Evolutionary conservation across 23 red algal genomes (phyloP).

Genomic region (Gracilariopsis chorda): DNA sequence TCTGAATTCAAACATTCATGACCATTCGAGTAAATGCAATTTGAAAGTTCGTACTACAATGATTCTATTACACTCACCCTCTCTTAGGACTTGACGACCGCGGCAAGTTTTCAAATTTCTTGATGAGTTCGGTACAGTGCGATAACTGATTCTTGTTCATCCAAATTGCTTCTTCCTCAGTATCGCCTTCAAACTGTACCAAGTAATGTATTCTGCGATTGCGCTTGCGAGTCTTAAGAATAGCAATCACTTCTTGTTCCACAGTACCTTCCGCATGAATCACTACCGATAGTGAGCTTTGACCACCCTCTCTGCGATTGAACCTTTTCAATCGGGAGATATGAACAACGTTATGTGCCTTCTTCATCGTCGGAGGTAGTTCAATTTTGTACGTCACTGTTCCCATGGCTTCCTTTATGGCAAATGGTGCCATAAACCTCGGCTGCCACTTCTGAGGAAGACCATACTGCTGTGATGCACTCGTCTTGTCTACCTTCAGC

Average conservation of each 20-base stretch:
- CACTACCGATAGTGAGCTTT: neutral
- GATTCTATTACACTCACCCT: neutral
- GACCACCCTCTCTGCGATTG: neutral
- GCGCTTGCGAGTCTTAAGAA: neutral
- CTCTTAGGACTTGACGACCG: neutral
- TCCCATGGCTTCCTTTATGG: neutral
- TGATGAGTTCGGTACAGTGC: neutral
- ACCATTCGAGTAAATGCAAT: neutral
- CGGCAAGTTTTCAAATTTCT: neutral
- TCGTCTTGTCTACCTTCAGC: neutral
- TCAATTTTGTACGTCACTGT: constrained; percentile 27
- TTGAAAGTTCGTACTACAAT: neutral
- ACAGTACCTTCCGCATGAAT: constrained; percentile 18
- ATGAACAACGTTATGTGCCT: constrained; percentile 33
- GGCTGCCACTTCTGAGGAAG: constrained; percentile 2
- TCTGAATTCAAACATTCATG: no score
- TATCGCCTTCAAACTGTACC: neutral
- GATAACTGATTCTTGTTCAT: constrained; percentile 12
- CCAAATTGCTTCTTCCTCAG: constrained; percentile 15
- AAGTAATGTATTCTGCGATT: constrained; percentile 22
- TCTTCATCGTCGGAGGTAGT: constrained; percentile 16
- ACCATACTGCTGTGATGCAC: neutral
- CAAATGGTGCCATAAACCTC: constrained; percentile 10
- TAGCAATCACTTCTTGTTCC: constrained; percentile 7
- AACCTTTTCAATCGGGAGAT: neutral